Conservation (phyloP, 2,329 filamentous ascomycete species). For the Claviceps africana region DNA sequence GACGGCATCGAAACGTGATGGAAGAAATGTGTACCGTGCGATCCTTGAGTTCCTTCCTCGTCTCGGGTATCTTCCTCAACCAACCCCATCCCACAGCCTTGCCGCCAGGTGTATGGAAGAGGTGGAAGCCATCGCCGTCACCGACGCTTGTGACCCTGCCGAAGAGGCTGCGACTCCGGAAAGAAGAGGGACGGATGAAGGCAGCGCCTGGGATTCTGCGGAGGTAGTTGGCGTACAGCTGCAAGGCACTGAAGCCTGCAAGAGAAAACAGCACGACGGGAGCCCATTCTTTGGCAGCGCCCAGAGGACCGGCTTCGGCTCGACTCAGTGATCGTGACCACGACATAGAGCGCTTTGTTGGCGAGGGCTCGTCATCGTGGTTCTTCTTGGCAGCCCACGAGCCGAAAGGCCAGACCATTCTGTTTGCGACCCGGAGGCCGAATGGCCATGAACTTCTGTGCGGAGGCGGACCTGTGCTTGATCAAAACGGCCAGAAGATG, state of each 20-base stretch:
- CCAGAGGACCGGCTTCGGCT: constrained; percentile 15
- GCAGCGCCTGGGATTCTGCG: constrained; percentile 68
- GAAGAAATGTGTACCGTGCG: constrained; percentile 50
- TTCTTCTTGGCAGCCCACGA: constrained; percentile 14
- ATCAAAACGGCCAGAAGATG: not conserved
- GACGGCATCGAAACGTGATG: not conserved
- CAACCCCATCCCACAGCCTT: constrained; percentile 82
- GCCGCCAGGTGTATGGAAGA: constrained; percentile 93
- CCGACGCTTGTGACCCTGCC: constrained; percentile 87
- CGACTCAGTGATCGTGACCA: constrained; percentile 25
- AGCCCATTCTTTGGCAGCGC: constrained; percentile 25
- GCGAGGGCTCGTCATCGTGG: constrained; percentile 10
- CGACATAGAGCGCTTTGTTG: constrained; percentile 16
- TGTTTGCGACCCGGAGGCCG: constrained; percentile 18
- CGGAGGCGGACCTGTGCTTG: not conserved
- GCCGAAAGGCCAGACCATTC: constrained; percentile 29
- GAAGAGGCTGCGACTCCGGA: constrained; percentile 62
- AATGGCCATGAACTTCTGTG: constrained; percentile 3
- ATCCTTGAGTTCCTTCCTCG: constrained; percentile 54
- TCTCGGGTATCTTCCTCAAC: constrained; percentile 60
- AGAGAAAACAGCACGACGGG: constrained; percentile 25
- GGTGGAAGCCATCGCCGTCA: constrained; percentile 88
- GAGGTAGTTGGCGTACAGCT: constrained; percentile 61
- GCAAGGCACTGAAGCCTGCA: constrained; percentile 23
- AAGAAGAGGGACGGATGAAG: constrained; percentile 61